These are phyloP conservation scores for Blastocystis sp. DNA, from an alignment of 352 stramenopile genomes.

Conservation along the genomic window DNA sequence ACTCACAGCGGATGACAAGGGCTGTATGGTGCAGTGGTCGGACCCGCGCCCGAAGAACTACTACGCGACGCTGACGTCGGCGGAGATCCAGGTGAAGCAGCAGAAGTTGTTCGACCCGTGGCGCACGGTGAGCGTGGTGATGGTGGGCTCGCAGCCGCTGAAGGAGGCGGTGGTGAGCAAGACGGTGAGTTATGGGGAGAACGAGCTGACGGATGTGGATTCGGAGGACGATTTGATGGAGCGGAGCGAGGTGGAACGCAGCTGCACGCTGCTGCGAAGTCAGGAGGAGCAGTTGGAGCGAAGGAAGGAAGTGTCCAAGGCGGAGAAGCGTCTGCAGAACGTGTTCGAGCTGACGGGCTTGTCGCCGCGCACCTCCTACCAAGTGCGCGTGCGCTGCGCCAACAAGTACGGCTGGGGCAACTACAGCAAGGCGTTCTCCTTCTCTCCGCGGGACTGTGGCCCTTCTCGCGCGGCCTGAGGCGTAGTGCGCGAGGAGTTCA, in stretches of 20 bases:
- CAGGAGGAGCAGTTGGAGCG: not conserved
- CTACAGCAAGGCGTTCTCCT: not conserved
- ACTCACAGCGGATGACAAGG: not conserved
- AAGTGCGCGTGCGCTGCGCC: conserved; percentile 30
- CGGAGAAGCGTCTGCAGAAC: not conserved
- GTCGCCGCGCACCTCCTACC: not conserved
- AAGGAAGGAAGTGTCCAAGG: not conserved
- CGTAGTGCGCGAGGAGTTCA: not conserved
- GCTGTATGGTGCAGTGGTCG: not conserved
- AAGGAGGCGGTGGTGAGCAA: not conserved
- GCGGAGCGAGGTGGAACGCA: not conserved
- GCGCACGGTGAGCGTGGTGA: conserved; percentile 13
- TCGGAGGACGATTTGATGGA: not conserved
- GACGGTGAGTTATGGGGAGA: not conserved
- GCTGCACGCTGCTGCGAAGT: not conserved
- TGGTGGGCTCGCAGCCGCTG: not conserved
- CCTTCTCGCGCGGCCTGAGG: not conserved
- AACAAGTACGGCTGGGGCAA: conserved; percentile 55
- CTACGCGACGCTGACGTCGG: conserved; percentile 18
- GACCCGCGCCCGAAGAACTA: conserved; percentile 1
- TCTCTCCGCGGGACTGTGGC: not conserved
- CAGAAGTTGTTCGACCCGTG: conserved; percentile 48
- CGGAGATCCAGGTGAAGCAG: conserved; percentile 61
- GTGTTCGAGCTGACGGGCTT: not conserved
- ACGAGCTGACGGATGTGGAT: not conserved